A percentile compares a stretch with the other conserved stretches of the same genome.
phyloP scores from a whole-genome alignment of 805 yeast species.

The Teunomyces gatunensis region DNA sequence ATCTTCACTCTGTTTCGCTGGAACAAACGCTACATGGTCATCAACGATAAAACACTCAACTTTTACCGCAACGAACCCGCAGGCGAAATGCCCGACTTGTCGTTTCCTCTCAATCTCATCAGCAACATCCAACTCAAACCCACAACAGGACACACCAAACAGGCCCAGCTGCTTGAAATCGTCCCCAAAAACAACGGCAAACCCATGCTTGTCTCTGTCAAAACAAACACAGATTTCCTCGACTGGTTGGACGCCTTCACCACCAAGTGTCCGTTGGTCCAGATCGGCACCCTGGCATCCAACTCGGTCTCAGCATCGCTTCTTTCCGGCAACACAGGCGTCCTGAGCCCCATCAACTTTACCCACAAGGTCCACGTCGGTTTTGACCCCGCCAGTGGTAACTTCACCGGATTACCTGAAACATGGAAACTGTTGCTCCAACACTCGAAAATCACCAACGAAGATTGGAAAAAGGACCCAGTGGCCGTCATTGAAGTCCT shows the following conservation, averaged over 20 bases:
- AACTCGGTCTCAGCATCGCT: conserved; percentile 5
- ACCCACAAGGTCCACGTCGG: conserved; percentile 92
- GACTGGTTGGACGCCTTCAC: conserved; percentile 90
- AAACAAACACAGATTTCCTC: conserved; percentile 73
- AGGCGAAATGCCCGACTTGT: conserved; percentile 31
- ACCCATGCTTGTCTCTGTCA: conserved; percentile 71
- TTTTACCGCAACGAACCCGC: conserved; percentile 67
- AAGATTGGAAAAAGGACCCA: conserved; percentile 62
- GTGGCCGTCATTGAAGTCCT: conserved; percentile 62
- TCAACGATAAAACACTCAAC: conserved; percentile 71
- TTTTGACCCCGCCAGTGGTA: conserved; percentile 72
- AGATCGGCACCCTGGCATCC: conserved; percentile 15
- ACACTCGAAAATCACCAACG: conserved; percentile 58
- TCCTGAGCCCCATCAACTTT: conserved; percentile 90
- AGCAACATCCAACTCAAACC: conserved; percentile 60
- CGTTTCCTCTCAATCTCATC: conserved; percentile 39
- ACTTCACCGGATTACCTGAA: conserved; percentile 55
- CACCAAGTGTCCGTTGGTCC: conserved; percentile 66
- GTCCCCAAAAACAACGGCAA: conserved; percentile 53
- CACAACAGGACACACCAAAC: conserved; percentile 34
- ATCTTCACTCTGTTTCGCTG: conserved; percentile 77
- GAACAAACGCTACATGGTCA: conserved; percentile 83
- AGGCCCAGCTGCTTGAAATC: conserved; percentile 70
- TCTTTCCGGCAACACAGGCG: conserved; percentile 42
- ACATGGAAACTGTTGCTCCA: conserved; percentile 56